Percentiles rank a stretch among this genome's conserved stretches.
Conservation (phyloP, 2,329 filamentous ascomycete species). For the Sporothrix brasiliensis region DNA sequence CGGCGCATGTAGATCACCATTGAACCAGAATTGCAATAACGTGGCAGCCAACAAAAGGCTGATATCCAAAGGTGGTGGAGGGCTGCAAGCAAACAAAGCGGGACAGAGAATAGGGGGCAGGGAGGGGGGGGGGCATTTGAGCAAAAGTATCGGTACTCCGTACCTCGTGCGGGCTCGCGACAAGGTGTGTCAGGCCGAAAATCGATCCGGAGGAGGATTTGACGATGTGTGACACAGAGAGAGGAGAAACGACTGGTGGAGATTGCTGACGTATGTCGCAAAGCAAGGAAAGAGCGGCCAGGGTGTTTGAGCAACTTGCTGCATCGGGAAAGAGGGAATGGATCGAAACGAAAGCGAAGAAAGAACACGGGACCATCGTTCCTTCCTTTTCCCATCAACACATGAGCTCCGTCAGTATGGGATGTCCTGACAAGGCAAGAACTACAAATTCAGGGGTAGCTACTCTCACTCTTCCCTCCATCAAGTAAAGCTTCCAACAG, state of each 20-base stretch:
- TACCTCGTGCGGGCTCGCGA: too few relatives aligned
- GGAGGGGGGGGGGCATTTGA: not conserved
- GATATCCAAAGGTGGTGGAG: too few relatives aligned
- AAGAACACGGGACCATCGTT: not conserved
- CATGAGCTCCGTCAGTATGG: not conserved
- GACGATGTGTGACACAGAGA: not conserved
- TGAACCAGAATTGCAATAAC: not conserved
- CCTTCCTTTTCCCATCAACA: not conserved
- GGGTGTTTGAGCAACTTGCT: not conserved
- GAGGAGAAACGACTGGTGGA: not conserved
- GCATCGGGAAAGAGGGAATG: slow-evolving; percentile 10
- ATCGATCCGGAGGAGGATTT: not conserved
- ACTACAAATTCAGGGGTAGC: not conserved
- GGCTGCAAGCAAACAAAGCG: not conserved
- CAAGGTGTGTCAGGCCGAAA: not conserved
- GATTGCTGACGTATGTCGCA: not conserved
- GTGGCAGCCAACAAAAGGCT: not conserved
- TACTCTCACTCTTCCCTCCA: not conserved
- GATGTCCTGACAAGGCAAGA: slow-evolving; percentile 13
- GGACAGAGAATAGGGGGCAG: not conserved
- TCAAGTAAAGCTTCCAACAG: not conserved
- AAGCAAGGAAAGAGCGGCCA: slow-evolving; percentile 7
- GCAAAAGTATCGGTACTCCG: too few relatives aligned
- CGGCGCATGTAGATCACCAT: slow-evolving; percentile 22
- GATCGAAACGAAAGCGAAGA: too few relatives aligned